A percentile compares a stretch with the other conserved stretches of the same genome.
phyloP scores from a whole-genome alignment of 495 filamentous ascomycete genomes.

The Chaetomium cochliodes region DNA sequence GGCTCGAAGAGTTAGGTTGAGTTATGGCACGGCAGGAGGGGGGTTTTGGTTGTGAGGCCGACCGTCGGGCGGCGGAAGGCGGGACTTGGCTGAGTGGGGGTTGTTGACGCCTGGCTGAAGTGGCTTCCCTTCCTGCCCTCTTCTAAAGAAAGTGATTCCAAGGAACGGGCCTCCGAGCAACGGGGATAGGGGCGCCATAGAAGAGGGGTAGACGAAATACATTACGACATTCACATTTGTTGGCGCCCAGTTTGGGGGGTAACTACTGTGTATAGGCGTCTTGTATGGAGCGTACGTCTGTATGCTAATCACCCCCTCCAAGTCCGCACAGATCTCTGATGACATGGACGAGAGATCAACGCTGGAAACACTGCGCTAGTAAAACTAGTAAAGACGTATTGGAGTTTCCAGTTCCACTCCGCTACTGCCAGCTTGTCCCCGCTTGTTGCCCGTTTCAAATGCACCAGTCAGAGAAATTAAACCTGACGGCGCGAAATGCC shows the following conservation, averaged over 20 bases:
- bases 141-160: too few relatives aligned
- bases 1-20: neutral
- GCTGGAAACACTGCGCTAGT: neutral
- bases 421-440: neutral
- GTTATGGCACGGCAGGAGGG: neutral
- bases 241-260: too few relatives aligned
- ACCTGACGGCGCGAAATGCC: neutral
- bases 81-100: neutral
- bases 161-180: too few relatives aligned
- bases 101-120: too few relatives aligned
- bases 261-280: too few relatives aligned
- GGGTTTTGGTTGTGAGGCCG: neutral
- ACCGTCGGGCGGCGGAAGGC: neutral
- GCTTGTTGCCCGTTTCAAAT: neutral
- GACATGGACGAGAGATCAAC: constrained; percentile 15
- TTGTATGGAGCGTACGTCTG: neutral
- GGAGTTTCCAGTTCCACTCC: neutral
- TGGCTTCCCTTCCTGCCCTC: neutral
- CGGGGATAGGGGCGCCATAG: neutral
- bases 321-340: constrained; percentile 1
- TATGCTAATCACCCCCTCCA: too few relatives aligned
- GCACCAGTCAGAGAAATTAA: neutral
- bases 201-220: constrained; percentile 1
- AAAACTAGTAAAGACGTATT: neutral
- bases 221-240: constrained; percentile 2